Evolutionary conservation across 2,329 filamentous ascomycete genomes (phyloP).

Genomic region (Juglanconis sp.): DNA sequence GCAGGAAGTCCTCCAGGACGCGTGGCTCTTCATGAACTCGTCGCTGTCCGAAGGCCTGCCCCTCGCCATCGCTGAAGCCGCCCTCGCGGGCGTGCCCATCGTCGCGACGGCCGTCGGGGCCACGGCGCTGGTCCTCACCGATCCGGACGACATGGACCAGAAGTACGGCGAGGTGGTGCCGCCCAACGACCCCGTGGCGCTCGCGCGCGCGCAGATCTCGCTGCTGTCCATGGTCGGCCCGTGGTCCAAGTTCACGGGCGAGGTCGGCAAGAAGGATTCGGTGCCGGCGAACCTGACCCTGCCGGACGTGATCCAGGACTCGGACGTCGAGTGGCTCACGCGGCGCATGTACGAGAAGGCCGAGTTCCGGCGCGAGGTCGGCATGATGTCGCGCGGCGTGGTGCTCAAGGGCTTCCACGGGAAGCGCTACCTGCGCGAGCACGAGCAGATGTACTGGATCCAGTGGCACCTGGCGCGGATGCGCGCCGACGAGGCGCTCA

Average conservation of each 20-base stretch:
- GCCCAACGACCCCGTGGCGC: conserved; percentile 58
- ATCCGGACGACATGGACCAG: conserved; percentile 44
- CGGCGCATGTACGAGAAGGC: conserved; percentile 59
- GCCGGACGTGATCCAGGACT: conserved; percentile 38
- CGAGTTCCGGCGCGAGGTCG: conserved; percentile 51
- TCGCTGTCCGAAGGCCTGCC: conserved; percentile 55
- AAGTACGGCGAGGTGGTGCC: conserved; percentile 61
- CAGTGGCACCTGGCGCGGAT: conserved; percentile 33
- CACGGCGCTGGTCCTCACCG: conserved; percentile 53
- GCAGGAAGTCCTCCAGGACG: conserved; percentile 50
- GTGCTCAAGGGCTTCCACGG: conserved; percentile 59
- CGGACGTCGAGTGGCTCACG: conserved; percentile 52
- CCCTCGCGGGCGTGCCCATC: conserved; percentile 52
- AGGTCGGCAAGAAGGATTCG: conserved; percentile 36
- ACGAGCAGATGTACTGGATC: conserved; percentile 59
- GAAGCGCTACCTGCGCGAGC: conserved; percentile 57
- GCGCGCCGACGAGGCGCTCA: conserved; percentile 19
- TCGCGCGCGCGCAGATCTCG: conserved; percentile 60
- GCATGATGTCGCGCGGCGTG: conserved; percentile 56
- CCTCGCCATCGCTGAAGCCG: conserved; percentile 56
- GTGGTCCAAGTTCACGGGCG: conserved; percentile 57
- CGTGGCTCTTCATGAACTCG: conserved; percentile 57
- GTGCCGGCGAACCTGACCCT: conserved; percentile 23
- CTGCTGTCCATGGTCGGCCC: conserved; percentile 60
- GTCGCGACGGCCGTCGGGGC: conserved; percentile 56